phyloP scores from a whole-genome alignment of 192 early-diverging fungal genomes.

The Pilaira anomala region DNA sequence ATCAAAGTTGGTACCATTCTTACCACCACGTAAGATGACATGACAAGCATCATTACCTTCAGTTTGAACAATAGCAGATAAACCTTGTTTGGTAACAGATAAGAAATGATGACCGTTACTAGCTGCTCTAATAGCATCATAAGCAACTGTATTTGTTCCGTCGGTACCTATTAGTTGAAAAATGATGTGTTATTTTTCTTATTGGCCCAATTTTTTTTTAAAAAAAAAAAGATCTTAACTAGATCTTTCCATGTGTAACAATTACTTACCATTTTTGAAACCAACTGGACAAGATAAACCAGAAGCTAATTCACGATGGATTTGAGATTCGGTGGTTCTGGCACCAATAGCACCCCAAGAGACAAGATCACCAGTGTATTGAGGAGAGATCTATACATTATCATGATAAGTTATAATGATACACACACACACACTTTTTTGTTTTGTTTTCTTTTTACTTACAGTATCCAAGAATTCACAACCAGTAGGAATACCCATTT shows the following conservation, averaged over 20 bases:
- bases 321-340: slow-evolving; percentile 79
- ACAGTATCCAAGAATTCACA: slow-evolving; percentile 74
- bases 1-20: slow-evolving; percentile 87
- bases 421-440: too few species aligned
- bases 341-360: slow-evolving; percentile 82
- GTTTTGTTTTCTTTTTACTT: background rate
- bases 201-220: too few species aligned
- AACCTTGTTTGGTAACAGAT: slow-evolving; percentile 82
- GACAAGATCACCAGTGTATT: slow-evolving; percentile 76
- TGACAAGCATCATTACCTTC: slow-evolving; percentile 91
- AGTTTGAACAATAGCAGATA: slow-evolving; percentile 79
- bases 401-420: too few species aligned
- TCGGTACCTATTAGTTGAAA: slow-evolving; percentile 62
- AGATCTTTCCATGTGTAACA: too few species aligned
- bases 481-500: slow-evolving; percentile 64
- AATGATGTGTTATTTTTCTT: too few species aligned
- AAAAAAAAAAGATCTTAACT: background rate
- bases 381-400: slow-evolving; percentile 58
- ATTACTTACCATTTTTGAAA: slow-evolving; percentile 64
- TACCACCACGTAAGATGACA: slow-evolving; percentile 89
- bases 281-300: slow-evolving; percentile 78
- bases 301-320: slow-evolving; percentile 80
- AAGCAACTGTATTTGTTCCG: slow-evolving; percentile 76
- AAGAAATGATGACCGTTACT: slow-evolving; percentile 72
- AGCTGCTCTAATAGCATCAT: slow-evolving; percentile 92